A percentile compares a stretch with the other conserved stretches of the same genome.
These are phyloP conservation scores for Melanogaster broomeanus DNA, from an alignment of 768 basidiomycete genomes.

Conservation along the genomic window DNA sequence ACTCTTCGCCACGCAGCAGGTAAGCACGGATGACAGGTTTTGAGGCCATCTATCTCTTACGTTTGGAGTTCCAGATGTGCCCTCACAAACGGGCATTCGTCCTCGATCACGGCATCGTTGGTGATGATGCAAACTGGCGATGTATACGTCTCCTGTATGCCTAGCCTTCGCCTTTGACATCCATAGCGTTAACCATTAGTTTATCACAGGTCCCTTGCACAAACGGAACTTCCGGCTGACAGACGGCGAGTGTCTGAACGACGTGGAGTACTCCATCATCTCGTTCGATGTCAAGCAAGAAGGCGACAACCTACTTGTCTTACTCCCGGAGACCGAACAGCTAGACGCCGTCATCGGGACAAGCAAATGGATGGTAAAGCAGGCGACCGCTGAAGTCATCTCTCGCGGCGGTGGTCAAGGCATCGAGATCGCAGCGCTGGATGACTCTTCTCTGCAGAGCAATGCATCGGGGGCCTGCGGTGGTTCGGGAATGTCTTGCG, in stretches of 20 bases:
- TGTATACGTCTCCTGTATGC: constrained; percentile 51
- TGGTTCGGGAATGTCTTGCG: neutral
- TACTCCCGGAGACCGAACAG: constrained; percentile 51
- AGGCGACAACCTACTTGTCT: constrained; percentile 44
- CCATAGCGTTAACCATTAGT: neutral
- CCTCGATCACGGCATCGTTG: constrained; percentile 68
- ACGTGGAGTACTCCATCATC: constrained; percentile 58
- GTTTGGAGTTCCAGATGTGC: constrained; percentile 36
- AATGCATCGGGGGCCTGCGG: neutral
- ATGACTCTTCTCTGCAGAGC: neutral
- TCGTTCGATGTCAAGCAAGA: constrained; percentile 59
- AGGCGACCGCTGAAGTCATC: constrained; percentile 46
- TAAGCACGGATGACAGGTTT: constrained; percentile 27
- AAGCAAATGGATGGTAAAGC: constrained; percentile 61
- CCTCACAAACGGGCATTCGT: constrained; percentile 64
- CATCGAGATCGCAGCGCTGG: constrained; percentile 38
- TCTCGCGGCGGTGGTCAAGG: constrained; percentile 27
- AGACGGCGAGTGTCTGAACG: constrained; percentile 59
- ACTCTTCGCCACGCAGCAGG: constrained; percentile 70
- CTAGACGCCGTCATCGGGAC: constrained; percentile 66
- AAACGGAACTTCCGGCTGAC: constrained; percentile 64
- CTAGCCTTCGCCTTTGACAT: neutral
- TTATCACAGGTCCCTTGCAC: constrained; percentile 53
- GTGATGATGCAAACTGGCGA: constrained; percentile 59
- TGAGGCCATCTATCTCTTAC: neutral